Evolutionary conservation across 1,284 basidiomycete species (phyloP).

Genomic region (Boletus nobilissimus): DNA sequence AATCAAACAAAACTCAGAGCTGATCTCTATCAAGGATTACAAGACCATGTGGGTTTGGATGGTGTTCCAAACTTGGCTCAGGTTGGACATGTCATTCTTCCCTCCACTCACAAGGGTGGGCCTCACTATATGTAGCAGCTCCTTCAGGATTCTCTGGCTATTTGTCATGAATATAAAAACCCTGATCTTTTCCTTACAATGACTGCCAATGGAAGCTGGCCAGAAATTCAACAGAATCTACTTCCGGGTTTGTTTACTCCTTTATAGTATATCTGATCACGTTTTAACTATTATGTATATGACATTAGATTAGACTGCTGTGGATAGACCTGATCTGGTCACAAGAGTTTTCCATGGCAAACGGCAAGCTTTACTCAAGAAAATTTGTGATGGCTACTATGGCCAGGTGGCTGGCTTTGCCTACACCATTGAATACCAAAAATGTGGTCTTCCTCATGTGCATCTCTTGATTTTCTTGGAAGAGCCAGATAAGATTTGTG

Average conservation of each 20-base stretch:
- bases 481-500: not conserved
- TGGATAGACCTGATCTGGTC: not conserved
- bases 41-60: constrained; percentile 5
- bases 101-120: not conserved
- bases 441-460: not conserved
- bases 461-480: not conserved
- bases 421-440: not conserved
- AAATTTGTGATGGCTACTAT: not conserved
- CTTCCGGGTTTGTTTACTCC: too few relatives aligned
- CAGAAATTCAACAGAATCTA: not conserved
- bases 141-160: not conserved
- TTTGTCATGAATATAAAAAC: not conserved
- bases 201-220: not conserved
- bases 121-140: not conserved
- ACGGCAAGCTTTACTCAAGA: not conserved
- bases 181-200: not conserved
- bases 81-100: constrained; percentile 1
- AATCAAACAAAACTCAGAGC: too few relatives aligned
- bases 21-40: too few relatives aligned
- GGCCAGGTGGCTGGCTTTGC: not conserved
- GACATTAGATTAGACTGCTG: not conserved
- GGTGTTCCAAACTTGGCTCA: constrained; percentile 7
- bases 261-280: too few relatives aligned
- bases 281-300: not conserved
- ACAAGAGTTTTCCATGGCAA: not conserved